These are phyloP conservation scores for Beta corolliflora DNA, from an alignment of 179 eudicot genomes.

Conservation along the genomic window DNA sequence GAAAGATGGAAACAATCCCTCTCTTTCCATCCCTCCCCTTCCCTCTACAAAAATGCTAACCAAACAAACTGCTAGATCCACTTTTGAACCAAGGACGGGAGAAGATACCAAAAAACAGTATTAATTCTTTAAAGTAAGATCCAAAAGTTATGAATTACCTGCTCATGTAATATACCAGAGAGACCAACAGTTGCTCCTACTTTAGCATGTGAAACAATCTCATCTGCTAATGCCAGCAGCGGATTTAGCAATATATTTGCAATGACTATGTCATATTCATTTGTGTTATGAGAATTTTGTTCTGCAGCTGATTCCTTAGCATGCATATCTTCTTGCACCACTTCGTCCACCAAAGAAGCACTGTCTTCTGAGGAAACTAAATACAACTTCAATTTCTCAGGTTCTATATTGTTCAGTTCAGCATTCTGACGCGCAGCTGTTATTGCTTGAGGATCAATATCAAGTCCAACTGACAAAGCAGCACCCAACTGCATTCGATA, in stretches of 20 bases:
- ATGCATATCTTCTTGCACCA: slow-evolving; percentile 16
- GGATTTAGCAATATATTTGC: slow-evolving; percentile 87
- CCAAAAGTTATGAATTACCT: slow-evolving; percentile 46
- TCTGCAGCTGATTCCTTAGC: slow-evolving; percentile 23
- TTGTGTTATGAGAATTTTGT: slow-evolving; percentile 32
- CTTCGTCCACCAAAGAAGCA: slow-evolving; percentile 32
- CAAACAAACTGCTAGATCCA: too few relatives aligned
- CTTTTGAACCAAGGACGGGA: neutral
- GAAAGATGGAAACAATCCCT: too few relatives aligned
- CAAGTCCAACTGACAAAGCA: slow-evolving; percentile 75
- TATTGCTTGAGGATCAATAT: slow-evolving; percentile 85
- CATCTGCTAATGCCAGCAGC: slow-evolving; percentile 76
- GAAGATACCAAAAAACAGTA: neutral
- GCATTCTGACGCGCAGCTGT: slow-evolving; percentile 81
- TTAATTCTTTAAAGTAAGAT: neutral
- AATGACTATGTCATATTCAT: slow-evolving; percentile 65
- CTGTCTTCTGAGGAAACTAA: slow-evolving; percentile 48
- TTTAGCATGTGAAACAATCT: slow-evolving; percentile 79
- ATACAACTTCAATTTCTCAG: slow-evolving; percentile 57
- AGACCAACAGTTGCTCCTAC: slow-evolving; percentile 75
- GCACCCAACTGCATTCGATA: slow-evolving; percentile 74
- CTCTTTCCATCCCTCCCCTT: too few relatives aligned
- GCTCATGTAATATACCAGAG: slow-evolving; percentile 82
- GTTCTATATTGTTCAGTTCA: slow-evolving; percentile 63
- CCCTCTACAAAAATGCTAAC: neutral